These are phyloP conservation scores for Nasturtium officinale DNA, from an alignment of 345 rosid species.

Conservation along the genomic window DNA sequence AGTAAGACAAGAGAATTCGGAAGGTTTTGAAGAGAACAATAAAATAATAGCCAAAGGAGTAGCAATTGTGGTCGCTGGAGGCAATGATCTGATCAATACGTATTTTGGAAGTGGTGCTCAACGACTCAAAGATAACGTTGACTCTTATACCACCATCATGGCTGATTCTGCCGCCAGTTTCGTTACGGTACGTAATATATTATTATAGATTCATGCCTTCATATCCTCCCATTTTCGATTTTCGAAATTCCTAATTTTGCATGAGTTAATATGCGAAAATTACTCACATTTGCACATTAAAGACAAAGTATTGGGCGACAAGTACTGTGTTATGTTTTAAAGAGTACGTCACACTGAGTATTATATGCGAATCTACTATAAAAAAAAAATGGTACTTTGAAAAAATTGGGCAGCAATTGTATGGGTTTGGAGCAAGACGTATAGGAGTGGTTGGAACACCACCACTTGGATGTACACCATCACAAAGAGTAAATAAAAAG, in stretches of 20 bases:
- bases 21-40: conserved; percentile 27
- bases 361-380: background rate
- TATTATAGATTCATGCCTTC: background rate
- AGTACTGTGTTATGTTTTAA: background rate
- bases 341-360: background rate
- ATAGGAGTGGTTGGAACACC: conserved; percentile 51
- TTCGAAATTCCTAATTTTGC: background rate
- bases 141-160: conserved; percentile 19
- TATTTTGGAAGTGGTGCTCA: conserved; percentile 33
- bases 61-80: conserved; percentile 42
- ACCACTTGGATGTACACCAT: conserved; percentile 66
- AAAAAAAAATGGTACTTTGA: background rate
- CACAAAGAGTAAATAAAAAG: conserved; percentile 64
- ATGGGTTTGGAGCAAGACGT: conserved; percentile 60
- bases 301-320: background rate
- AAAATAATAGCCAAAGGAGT: conserved; percentile 35
- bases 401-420: conserved; percentile 48
- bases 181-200: conserved; percentile 17
- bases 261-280: background rate
- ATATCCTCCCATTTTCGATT: background rate
- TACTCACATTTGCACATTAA: background rate
- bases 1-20: conserved; percentile 41
- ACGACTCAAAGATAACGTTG: conserved; percentile 4
- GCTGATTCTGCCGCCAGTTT: conserved; percentile 38
- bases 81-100: conserved; percentile 44